Evolutionary conservation across 148 eudicot species (phyloP).

Genomic region (Rhododendron mucronatum): DNA sequence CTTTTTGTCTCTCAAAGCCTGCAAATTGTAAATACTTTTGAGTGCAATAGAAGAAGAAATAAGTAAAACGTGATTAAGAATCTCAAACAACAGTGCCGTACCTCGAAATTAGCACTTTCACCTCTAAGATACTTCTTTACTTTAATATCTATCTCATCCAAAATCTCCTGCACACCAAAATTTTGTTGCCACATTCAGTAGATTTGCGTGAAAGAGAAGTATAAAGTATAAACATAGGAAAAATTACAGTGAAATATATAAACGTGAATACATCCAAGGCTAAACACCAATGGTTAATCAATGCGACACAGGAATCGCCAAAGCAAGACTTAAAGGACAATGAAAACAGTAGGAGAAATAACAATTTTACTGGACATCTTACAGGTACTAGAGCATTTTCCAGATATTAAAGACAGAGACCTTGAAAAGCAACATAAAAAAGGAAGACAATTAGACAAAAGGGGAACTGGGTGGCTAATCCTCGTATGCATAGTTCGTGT

Average conservation of each 20-base stretch:
- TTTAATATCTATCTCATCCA: conserved; percentile 44
- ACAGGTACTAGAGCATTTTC: neutral
- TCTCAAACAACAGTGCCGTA: conserved; percentile 15
- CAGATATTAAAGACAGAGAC: neutral
- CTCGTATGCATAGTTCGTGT: neutral
- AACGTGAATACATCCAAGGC: neutral
- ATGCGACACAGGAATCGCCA: neutral
- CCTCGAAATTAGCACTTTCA: conserved; percentile 65
- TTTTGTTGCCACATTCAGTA: neutral
- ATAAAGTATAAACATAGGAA: neutral
- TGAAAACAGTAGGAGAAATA: neutral
- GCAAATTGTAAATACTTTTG: conserved; percentile 14
- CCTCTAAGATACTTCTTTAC: conserved; percentile 81
- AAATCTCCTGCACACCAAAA: conserved; percentile 33
- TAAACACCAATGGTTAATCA: neutral
- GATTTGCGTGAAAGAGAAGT: too few relatives aligned
- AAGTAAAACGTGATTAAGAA: neutral
- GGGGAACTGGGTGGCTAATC: neutral
- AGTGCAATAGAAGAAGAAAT: neutral
- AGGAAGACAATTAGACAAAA: neutral
- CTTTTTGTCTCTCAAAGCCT: conserved; percentile 75
- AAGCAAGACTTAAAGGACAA: neutral
- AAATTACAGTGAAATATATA: neutral
- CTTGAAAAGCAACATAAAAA: neutral
- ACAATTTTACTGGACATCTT: neutral